phyloP scores from a whole-genome alignment of 257 asterid genomes.

The Avicennia marina region DNA sequence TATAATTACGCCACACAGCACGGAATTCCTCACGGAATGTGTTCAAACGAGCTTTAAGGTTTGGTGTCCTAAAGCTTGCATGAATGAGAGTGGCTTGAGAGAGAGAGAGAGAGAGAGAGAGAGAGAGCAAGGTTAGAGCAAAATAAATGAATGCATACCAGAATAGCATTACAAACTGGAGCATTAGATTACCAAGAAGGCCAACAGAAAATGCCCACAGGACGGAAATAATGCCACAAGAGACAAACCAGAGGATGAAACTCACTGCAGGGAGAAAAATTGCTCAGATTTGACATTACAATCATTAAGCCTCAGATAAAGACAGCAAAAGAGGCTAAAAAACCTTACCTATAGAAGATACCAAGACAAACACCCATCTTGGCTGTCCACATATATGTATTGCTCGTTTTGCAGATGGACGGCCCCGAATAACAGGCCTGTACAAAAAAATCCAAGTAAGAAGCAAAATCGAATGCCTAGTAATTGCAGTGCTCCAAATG shows the following conservation, averaged over 20 bases:
- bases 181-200: constrained; percentile 62
- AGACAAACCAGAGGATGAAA: constrained; percentile 74
- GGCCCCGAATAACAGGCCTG: constrained; percentile 97
- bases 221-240: constrained; percentile 72
- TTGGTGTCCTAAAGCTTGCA: constrained; percentile 96
- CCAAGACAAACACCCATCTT: constrained; percentile 77
- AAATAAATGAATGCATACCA: neutral
- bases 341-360: constrained; percentile 49
- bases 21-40: constrained; percentile 97
- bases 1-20: constrained; percentile 93
- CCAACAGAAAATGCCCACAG: constrained; percentile 63
- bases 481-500: neutral
- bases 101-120: constrained; percentile 27
- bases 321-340: neutral
- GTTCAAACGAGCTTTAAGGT: constrained; percentile 91
- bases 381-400: constrained; percentile 90
- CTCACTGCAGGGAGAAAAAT: constrained; percentile 52
- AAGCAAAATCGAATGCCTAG: constrained; percentile 14
- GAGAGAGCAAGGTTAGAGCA: constrained; percentile 9
- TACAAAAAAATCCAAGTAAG: constrained; percentile 20
- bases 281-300: neutral
- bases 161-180: constrained; percentile 10
- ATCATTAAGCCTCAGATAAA: constrained; percentile 1
- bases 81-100: constrained; percentile 73
- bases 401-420: constrained; percentile 82